Evolutionary conservation across 345 rosid species (phyloP).

Genomic region (Sisymbrium altissimum): DNA sequence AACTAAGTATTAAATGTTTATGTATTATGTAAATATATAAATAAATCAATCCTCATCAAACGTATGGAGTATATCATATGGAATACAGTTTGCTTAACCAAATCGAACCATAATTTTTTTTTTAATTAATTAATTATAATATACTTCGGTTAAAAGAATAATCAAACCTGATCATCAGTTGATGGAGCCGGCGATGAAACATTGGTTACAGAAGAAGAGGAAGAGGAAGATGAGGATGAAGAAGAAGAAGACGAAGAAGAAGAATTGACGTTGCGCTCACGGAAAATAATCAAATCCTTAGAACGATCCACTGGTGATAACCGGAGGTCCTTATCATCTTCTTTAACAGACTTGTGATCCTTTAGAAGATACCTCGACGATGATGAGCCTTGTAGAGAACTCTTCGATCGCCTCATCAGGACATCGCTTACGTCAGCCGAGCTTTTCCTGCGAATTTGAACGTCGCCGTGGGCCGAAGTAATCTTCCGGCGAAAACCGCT

Average conservation of each 20-base stretch:
- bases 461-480: slow-evolving; percentile 16
- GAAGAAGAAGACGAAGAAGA: slow-evolving; percentile 18
- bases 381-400: slow-evolving; percentile 30
- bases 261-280: slow-evolving; percentile 38
- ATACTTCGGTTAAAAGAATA: neutral
- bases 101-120: neutral
- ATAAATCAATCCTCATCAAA: neutral
- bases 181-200: slow-evolving; percentile 47
- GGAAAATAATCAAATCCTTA: slow-evolving; percentile 26
- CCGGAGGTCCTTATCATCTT: slow-evolving; percentile 36
- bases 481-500: slow-evolving; percentile 46
- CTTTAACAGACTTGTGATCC: slow-evolving; percentile 38
- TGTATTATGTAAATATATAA: no score
- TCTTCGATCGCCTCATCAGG: slow-evolving; percentile 20
- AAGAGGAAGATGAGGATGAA: slow-evolving; percentile 13
- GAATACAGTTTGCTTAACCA: neutral
- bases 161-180: slow-evolving; percentile 53
- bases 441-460: slow-evolving; percentile 54
- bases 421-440: slow-evolving; percentile 48
- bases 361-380: slow-evolving; percentile 68
- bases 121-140: neutral
- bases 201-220: slow-evolving; percentile 25
- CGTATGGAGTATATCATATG: neutral
- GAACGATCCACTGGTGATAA: slow-evolving; percentile 43
- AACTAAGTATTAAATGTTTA: neutral